Evolutionary conservation across 2,329 filamentous ascomycete species (phyloP).

Genomic region (Xylaria arbuscula): DNA sequence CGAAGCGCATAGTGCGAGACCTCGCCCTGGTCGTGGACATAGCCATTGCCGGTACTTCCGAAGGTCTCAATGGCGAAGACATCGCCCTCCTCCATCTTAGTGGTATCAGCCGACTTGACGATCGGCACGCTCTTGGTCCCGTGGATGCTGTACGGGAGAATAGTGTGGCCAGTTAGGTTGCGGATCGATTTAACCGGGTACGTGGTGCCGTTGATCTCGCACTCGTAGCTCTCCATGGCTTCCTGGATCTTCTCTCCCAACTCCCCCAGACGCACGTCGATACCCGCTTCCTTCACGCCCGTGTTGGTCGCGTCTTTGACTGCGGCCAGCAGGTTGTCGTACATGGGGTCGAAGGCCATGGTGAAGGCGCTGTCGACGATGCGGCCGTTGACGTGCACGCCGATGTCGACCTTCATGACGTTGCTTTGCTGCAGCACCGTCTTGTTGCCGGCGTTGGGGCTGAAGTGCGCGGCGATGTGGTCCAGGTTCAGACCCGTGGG

Average conservation of each 20-base stretch:
- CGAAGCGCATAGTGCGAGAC: constrained; percentile 87
- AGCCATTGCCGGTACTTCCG: constrained; percentile 90
- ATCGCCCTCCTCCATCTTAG: constrained; percentile 98
- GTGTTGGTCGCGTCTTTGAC: constrained; percentile 85
- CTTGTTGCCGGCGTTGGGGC: constrained; percentile 87
- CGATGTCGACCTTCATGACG: constrained; percentile 86
- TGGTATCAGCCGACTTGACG: constrained; percentile 86
- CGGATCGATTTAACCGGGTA: constrained; percentile 86
- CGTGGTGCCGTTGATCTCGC: constrained; percentile 81
- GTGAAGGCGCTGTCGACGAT: constrained; percentile 88
- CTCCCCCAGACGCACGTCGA: constrained; percentile 89
- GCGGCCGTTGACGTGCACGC: constrained; percentile 81
- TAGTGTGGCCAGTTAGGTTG: constrained; percentile 90
- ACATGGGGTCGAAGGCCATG: constrained; percentile 77
- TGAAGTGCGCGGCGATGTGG: constrained; percentile 87
- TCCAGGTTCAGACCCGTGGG: constrained; percentile 86
- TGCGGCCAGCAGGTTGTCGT: constrained; percentile 78
- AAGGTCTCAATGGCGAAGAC: constrained; percentile 97
- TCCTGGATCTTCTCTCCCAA: constrained; percentile 88
- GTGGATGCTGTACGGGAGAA: constrained; percentile 89
- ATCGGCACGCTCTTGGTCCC: constrained; percentile 94
- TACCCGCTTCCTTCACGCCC: constrained; percentile 89
- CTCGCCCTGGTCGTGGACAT: constrained; percentile 89
- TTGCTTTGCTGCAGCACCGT: constrained; percentile 76
- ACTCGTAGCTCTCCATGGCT: constrained; percentile 92